These are phyloP conservation scores for Iris pallida DNA, from an alignment of 116 monocot genomes.

Conservation along the genomic window DNA sequence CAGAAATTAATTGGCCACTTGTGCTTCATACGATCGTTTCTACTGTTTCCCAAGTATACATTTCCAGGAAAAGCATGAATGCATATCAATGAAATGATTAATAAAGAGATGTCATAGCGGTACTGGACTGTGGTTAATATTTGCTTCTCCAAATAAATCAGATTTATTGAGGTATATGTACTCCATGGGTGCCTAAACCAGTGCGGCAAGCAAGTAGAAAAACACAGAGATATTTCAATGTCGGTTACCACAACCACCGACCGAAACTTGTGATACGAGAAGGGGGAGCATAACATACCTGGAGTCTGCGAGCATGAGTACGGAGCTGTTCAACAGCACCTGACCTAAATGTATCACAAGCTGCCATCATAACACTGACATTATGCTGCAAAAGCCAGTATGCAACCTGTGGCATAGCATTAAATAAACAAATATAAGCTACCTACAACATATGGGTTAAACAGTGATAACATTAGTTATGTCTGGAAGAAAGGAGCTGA, in stretches of 20 bases:
- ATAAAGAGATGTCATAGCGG: too few relatives aligned
- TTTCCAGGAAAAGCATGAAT: too few relatives aligned
- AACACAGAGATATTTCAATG: not conserved
- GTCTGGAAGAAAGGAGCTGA: too few relatives aligned
- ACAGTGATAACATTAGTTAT: not conserved
- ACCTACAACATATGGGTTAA: not conserved
- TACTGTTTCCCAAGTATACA: too few relatives aligned
- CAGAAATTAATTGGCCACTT: too few relatives aligned
- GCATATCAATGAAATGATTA: too few relatives aligned
- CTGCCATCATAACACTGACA: constrained; percentile 84
- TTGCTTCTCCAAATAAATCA: too few relatives aligned
- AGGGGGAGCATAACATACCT: constrained; percentile 33
- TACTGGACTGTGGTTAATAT: too few relatives aligned
- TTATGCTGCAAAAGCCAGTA: constrained; percentile 98
- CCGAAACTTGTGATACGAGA: not conserved
- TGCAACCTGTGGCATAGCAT: constrained; percentile 55
- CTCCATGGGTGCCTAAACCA: not conserved
- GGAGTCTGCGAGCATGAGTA: constrained; percentile 96
- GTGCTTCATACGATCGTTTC: too few relatives aligned
- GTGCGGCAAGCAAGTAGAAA: not conserved
- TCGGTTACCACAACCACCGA: not conserved
- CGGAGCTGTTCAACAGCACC: constrained; percentile 99
- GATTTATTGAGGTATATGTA: too few relatives aligned
- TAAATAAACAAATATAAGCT: not conserved
- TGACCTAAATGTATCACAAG: constrained; percentile 97